phyloP scores from a whole-genome alignment of 2,329 filamentous ascomycete genomes.

The Scytalidium lignicola region DNA sequence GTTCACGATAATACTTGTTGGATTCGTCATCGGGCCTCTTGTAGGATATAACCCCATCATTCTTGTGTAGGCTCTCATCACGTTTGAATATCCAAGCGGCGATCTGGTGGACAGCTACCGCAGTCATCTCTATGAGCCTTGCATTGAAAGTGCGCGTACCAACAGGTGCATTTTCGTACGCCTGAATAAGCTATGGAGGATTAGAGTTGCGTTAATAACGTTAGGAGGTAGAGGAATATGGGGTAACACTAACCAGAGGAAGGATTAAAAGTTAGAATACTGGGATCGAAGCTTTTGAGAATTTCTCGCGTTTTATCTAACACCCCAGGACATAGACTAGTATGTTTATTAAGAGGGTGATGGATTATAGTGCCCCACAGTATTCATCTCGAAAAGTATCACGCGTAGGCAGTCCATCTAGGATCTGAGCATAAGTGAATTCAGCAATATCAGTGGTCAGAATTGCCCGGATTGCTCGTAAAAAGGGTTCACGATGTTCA shows the following conservation, averaged over 20 bases:
- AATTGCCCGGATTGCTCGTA: conserved; percentile 9
- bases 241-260: background rate
- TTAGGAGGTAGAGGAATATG: too few species aligned
- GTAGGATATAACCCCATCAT: conserved; percentile 19
- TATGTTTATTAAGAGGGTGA: conserved; percentile 15
- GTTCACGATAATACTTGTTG: conserved; percentile 1
- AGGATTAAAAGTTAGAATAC: background rate
- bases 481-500: conserved; percentile 7
- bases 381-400: conserved; percentile 5
- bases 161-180: conserved; percentile 17
- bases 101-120: conserved; percentile 25
- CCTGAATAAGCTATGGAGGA: conserved; percentile 17
- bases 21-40: conserved; percentile 13
- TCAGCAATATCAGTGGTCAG: conserved; percentile 11
- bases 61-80: conserved; percentile 16
- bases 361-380: background rate
- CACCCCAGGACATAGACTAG: conserved; percentile 13
- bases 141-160: conserved; percentile 17
- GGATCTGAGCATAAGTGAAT: conserved; percentile 15
- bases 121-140: conserved; percentile 28
- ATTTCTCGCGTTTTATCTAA: conserved; percentile 4
- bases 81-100: conserved; percentile 20
- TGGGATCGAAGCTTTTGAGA: conserved; percentile 1
- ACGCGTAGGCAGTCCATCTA: conserved; percentile 14
- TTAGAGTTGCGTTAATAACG: too few species aligned